These are phyloP conservation scores for Xylaria sp. DNA, from an alignment of 2,329 filamentous ascomycete genomes.

Conservation along the genomic window DNA sequence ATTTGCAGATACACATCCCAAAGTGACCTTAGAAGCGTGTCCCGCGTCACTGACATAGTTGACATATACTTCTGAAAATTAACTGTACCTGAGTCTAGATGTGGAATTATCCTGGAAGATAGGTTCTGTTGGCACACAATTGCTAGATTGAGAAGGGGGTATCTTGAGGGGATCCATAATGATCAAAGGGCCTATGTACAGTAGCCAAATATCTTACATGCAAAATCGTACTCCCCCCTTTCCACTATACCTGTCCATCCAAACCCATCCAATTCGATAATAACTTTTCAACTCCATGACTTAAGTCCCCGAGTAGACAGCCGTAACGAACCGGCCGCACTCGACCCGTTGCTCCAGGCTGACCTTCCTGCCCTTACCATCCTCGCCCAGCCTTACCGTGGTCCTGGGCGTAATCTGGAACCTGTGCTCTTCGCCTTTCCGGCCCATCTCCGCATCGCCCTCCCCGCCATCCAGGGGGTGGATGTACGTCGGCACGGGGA, in stretches of 20 bases:
- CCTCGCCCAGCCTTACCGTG: constrained; percentile 65
- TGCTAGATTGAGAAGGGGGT: constrained; percentile 31
- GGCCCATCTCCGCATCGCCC: constrained; percentile 62
- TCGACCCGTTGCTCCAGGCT: constrained; percentile 85
- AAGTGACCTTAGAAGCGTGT: too few species aligned
- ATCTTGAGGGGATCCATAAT: constrained; percentile 30
- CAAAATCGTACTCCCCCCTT: constrained; percentile 9
- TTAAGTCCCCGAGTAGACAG: constrained; percentile 70
- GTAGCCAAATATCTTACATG: constrained; percentile 13
- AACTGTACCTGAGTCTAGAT: too few species aligned
- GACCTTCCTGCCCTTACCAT: constrained; percentile 66
- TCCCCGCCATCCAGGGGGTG: constrained; percentile 67
- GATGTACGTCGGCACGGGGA: constrained; percentile 76
- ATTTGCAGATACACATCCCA: too few species aligned
- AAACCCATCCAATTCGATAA: constrained; percentile 8
- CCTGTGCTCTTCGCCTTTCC: constrained; percentile 67
- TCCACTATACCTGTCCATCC: constrained; percentile 23
- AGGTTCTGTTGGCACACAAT: background rate
- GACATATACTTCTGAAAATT: too few species aligned
- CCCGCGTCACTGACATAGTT: too few species aligned
- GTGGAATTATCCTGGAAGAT: too few species aligned
- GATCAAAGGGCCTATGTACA: constrained; percentile 22
- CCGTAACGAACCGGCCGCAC: constrained; percentile 81
- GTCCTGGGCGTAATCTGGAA: constrained; percentile 80
- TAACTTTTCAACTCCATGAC: background rate